Evolutionary conservation across 371 early-diverging fungal genomes (phyloP), one percentile per base, ranked within the genome.

Genomic region (Mortierella sp.): DNA sequence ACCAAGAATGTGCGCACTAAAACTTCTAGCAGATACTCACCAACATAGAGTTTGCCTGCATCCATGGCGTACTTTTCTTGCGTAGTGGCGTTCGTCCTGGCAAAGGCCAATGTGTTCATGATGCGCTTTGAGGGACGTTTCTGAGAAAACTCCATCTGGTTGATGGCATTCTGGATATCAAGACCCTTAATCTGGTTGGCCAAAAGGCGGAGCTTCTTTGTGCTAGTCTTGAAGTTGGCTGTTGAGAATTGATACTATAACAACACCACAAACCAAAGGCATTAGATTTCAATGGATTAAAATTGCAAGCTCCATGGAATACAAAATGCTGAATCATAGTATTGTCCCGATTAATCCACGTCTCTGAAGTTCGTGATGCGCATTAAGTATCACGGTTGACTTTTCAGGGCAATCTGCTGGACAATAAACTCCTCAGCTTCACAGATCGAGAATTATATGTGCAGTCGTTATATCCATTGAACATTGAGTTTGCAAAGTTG

Each of bases 131-230:
- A 91, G 11, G 95, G 88, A 40, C 91, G 89, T 76, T 97, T 97
- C 45, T 88, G 87, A 36, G 94, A 93, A 72, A 96, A 94, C 78
- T 92, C 86, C 96, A 97, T 94, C 84, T 98, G 97, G 38, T 86
- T 79, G 67, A 95, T 92, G 11, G 97, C 98, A 71, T 96, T 93
- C 28, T 88, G 86, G 11, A 98, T 83, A 32, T 92, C 80, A 68
- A 96, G 85, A 15, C 94, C 92, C 9, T 92, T 90, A 58, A 96
- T 91, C 75, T 96, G 94, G 74, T 95, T 92, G 15, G 96, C 96
- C 45, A 98, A 87, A 76, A 95, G 90, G 59, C 92, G 92, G 9
- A 96, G 88, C 75, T 97, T 97, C 53, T 91, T 92, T 40, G 95
- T 94, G 55, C 93, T 90, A 0, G 89, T 88, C 73, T 87, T 92